Evolutionary conservation across 2,329 filamentous ascomycete genomes (phyloP).

Genomic region (Alternaria novae-zelandiae): DNA sequence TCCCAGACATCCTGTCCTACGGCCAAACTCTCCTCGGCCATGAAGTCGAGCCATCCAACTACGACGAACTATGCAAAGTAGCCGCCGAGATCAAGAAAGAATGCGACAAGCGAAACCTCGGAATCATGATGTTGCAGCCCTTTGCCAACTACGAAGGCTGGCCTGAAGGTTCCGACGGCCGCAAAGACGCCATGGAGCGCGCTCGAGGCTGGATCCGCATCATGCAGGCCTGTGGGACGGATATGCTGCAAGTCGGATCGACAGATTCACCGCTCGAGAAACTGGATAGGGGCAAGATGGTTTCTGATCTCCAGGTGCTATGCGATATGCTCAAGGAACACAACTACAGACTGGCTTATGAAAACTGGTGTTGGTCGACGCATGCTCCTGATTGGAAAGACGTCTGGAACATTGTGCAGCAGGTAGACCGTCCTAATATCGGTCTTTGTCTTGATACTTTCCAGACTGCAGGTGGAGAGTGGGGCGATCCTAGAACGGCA

Average conservation of each 20-base stretch:
- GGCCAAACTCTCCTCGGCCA: constrained; percentile 60
- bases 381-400: constrained; percentile 71
- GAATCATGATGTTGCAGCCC: constrained; percentile 75
- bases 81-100: constrained; percentile 62
- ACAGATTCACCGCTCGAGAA: constrained; percentile 65
- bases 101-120: constrained; percentile 61
- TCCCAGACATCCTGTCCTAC: constrained; percentile 73
- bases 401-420: constrained; percentile 71
- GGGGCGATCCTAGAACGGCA: constrained; percentile 70
- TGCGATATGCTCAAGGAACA: constrained; percentile 59
- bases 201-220: constrained; percentile 72
- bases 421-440: constrained; percentile 68
- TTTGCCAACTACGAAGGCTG: constrained; percentile 82
- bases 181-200: constrained; percentile 67
- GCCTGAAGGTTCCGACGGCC: constrained; percentile 63
- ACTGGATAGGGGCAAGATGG: constrained; percentile 62
- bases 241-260: constrained; percentile 71
- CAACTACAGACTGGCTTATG: constrained; percentile 71
- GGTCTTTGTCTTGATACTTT: constrained; percentile 81
- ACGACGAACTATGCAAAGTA: constrained; percentile 62
- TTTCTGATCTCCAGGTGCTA: constrained; percentile 67
- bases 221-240: constrained; percentile 72
- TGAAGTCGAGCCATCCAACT: constrained; percentile 64
- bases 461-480: constrained; percentile 75
- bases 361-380: constrained; percentile 77